Conservation (phyloP, 73 alveolate species). For the Paramecium sexaurelia region DNA sequence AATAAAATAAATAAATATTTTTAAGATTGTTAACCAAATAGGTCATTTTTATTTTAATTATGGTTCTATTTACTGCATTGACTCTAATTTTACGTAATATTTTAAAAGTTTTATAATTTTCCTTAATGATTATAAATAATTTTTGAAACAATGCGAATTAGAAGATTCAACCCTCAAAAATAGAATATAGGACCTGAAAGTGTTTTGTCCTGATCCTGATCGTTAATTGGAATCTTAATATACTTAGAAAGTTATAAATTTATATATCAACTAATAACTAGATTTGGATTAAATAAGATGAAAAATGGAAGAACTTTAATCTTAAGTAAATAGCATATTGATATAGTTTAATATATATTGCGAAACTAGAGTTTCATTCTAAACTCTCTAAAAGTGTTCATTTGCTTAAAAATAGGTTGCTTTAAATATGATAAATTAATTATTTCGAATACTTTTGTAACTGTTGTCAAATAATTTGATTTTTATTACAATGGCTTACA, state of each 20-base stretch:
- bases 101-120: not conserved
- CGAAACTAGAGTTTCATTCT: not conserved
- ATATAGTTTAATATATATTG: too few relatives aligned
- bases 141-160: not conserved
- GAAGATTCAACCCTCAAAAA: not conserved
- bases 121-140: not conserved
- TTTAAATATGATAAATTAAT: constrained; percentile 60
- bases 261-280: too few relatives aligned
- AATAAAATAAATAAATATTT: too few relatives aligned
- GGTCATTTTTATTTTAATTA: too few relatives aligned
- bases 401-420: constrained; percentile 59
- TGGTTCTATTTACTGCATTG: too few relatives aligned
- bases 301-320: not conserved
- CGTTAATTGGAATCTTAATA: not conserved
- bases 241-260: not conserved
- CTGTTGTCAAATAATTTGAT: constrained; percentile 45
- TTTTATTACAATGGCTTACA: constrained; percentile 4
- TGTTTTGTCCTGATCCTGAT: not conserved
- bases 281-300: not conserved
- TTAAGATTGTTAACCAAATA: not conserved
- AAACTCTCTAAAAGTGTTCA: not conserved
- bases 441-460: constrained; percentile 68
- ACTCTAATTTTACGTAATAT: not conserved
- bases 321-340: not conserved
- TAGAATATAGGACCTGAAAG: not conserved